Evolutionary conservation across 768 basidiomycete genomes (phyloP).

Genomic region (Xerocomellus amylosporus): DNA sequence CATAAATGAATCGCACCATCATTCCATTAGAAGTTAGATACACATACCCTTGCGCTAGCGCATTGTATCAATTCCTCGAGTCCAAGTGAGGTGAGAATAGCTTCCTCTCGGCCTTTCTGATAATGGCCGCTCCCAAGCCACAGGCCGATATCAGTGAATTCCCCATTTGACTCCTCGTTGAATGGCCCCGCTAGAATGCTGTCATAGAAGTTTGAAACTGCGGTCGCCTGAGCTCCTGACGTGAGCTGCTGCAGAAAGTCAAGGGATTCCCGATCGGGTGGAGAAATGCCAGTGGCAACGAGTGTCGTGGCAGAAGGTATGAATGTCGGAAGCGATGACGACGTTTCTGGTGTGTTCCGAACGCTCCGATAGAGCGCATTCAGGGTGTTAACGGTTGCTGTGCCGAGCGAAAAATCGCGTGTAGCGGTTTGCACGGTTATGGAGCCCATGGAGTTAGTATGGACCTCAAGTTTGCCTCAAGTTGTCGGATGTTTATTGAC

Average conservation of each 20-base stretch:
- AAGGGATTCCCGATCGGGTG: constrained; percentile 4
- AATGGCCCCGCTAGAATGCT: constrained; percentile 51
- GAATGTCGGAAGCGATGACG: constrained; percentile 13
- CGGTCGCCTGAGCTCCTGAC: constrained; percentile 37
- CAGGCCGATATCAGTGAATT: constrained; percentile 50
- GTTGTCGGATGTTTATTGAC: neutral
- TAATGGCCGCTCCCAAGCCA: constrained; percentile 47
- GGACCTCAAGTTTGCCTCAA: no score
- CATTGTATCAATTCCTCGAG: constrained; percentile 23
- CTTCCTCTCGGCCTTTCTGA: constrained; percentile 28
- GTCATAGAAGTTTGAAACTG: constrained; percentile 40
- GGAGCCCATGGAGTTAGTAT: neutral
- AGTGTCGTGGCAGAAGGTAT: constrained; percentile 12
- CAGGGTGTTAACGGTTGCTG: constrained; percentile 10
- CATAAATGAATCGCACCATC: constrained; percentile 4
- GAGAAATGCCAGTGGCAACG: constrained; percentile 2
- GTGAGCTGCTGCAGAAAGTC: constrained; percentile 33
- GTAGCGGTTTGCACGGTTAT: constrained; percentile 7
- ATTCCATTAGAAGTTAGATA: constrained; percentile 4
- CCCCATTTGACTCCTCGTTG: constrained; percentile 50
- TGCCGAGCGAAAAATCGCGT: neutral
- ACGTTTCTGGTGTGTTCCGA: neutral
- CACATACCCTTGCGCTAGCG: constrained; percentile 12
- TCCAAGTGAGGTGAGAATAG: constrained; percentile 35
- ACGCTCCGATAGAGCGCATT: neutral